Evolutionary conservation across 2,329 filamentous ascomycete genomes (phyloP).

Genomic region (Cucurbitaria berberidis): DNA sequence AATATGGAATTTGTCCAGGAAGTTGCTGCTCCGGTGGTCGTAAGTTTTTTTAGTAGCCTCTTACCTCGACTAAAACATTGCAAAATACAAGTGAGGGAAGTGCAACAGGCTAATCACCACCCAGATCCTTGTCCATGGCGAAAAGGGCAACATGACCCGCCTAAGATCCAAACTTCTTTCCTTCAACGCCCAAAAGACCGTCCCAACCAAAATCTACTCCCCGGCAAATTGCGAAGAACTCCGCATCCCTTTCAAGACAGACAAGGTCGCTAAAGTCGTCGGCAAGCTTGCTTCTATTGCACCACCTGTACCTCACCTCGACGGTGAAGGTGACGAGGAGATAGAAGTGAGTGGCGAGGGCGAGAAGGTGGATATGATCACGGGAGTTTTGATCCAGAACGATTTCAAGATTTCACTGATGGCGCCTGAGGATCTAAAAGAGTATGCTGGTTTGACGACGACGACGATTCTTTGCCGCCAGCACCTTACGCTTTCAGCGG

Average conservation of each 20-base stretch:
- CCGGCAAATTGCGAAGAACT: conserved; percentile 95
- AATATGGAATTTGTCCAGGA: conserved; percentile 98
- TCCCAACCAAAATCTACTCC: conserved; percentile 89
- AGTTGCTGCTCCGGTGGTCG: conserved; percentile 87
- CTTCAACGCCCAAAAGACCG: conserved; percentile 80
- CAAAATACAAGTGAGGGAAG: not conserved
- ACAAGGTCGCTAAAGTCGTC: conserved; percentile 95
- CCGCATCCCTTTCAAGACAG: conserved; percentile 90
- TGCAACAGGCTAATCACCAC: conserved; percentile 8
- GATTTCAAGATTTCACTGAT: conserved; percentile 97
- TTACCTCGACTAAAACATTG: not conserved
- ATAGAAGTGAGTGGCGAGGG: conserved; percentile 23
- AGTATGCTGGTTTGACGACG: conserved; percentile 96
- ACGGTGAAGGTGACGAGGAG: conserved; percentile 31
- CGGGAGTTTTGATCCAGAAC: conserved; percentile 92
- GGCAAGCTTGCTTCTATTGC: conserved; percentile 86
- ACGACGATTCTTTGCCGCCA: conserved; percentile 94
- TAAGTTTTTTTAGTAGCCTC: conserved; percentile 65
- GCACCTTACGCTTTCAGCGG: conserved; percentile 83
- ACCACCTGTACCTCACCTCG: conserved; percentile 60
- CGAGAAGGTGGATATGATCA: conserved; percentile 66
- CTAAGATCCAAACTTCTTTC: conserved; percentile 93
- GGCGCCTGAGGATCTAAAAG: conserved; percentile 92
- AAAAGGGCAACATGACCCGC: conserved; percentile 98
- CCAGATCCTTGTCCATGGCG: conserved; percentile 93